A percentile compares a stretch with the other conserved stretches of the same genome.
These are phyloP conservation scores for Penicillium roqueforti DNA, from an alignment of 495 filamentous ascomycete species.

Conservation along the genomic window DNA sequence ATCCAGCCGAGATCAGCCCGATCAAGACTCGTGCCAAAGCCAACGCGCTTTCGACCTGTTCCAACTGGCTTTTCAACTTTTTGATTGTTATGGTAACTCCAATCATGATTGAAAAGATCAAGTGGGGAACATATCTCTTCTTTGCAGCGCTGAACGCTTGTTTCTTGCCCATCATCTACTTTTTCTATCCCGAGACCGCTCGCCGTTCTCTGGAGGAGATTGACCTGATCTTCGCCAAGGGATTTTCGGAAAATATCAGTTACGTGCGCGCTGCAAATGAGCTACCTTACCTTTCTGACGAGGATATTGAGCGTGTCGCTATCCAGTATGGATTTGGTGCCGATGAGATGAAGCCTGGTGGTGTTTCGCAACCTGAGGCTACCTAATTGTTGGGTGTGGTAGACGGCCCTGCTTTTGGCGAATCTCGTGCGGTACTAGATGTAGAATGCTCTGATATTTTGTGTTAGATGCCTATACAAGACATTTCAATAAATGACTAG, in stretches of 20 bases:
- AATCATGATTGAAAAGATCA: constrained; percentile 55
- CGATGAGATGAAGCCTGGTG: neutral
- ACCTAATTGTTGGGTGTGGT: no score
- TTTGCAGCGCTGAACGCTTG: constrained; percentile 48
- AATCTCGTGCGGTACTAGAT: no score
- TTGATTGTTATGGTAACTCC: constrained; percentile 70
- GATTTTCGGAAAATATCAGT: constrained; percentile 60
- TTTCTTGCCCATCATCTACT: constrained; percentile 65
- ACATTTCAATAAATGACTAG: no score
- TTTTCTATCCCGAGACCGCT: constrained; percentile 75
- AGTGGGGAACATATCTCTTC: constrained; percentile 54
- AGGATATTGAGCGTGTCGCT: constrained; percentile 47
- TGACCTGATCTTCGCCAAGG: constrained; percentile 67
- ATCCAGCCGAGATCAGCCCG: constrained; percentile 62
- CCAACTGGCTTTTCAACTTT: constrained; percentile 74
- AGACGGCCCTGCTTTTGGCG: no score
- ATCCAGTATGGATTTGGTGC: constrained; percentile 3
- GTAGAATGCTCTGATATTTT: no score
- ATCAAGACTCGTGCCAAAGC: constrained; percentile 62
- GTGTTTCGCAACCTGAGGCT: no score
- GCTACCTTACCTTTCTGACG: constrained; percentile 54
- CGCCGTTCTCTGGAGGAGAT: constrained; percentile 69
- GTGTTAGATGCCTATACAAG: no score
- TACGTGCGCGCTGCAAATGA: constrained; percentile 65
- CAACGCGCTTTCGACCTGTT: constrained; percentile 64